Percentiles rank a stretch among this genome's conserved stretches.
Conservation (phyloP, 441 rosid species). For the Mallotus repandus region DNA sequence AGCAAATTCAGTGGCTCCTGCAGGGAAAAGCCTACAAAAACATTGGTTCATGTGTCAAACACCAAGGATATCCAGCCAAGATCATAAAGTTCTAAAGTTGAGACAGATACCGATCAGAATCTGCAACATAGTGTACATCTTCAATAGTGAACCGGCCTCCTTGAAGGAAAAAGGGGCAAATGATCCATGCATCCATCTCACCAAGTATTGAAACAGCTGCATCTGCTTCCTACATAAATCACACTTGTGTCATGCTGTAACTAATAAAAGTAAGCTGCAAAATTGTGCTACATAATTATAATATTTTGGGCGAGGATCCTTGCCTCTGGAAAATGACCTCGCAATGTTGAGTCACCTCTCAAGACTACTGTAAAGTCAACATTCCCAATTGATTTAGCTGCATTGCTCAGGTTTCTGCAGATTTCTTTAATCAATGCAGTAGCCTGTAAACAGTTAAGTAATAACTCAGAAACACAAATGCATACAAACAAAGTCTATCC, state of each 20-base stretch:
- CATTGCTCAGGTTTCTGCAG: constrained; percentile 63
- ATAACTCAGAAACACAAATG: constrained; percentile 26
- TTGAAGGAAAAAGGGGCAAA: constrained; percentile 97
- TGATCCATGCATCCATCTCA: constrained; percentile 93
- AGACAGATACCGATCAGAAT: constrained; percentile 62
- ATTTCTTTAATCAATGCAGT: constrained; percentile 66
- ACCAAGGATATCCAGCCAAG: constrained; percentile 1
- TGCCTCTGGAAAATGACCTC: constrained; percentile 99
- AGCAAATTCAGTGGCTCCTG: constrained; percentile 97
- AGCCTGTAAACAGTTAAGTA: constrained; percentile 56
- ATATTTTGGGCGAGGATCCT: constrained; percentile 26
- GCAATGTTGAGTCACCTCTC: constrained; percentile 97
- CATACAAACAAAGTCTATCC: constrained; percentile 1
- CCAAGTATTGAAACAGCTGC: constrained; percentile 89
- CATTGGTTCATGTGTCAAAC: constrained; percentile 16
- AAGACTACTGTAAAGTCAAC: constrained; percentile 77
- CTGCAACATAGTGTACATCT: constrained; percentile 94
- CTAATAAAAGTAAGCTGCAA: constrained; percentile 13
- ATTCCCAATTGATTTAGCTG: constrained; percentile 62
- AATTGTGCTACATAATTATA: constrained; percentile 7
- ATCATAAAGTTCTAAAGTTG: constrained; percentile 15
- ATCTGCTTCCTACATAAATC: constrained; percentile 73
- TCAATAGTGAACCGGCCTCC: constrained; percentile 93
- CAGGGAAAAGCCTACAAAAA: constrained; percentile 77
- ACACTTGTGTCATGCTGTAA: constrained; percentile 17